A percentile compares a stretch with the other conserved stretches of the same genome.
Evolutionary conservation across 208 protist species (phyloP).

Genomic region (Acanthamoeba triangularis): DNA sequence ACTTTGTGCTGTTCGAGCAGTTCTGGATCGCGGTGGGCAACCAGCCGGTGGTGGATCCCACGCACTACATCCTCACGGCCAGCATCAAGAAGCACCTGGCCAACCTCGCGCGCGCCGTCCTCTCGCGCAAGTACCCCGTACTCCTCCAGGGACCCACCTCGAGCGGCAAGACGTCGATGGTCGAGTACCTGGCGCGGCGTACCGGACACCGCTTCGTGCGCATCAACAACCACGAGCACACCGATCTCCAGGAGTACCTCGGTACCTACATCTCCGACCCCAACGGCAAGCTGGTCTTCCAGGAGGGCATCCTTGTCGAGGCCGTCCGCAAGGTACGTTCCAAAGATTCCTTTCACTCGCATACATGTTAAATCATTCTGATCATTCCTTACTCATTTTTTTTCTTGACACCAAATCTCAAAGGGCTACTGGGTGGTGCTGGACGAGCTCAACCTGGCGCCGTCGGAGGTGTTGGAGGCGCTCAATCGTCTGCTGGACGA

Average conservation of each 20-base stretch:
- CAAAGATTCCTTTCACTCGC: slow-evolving; percentile 1
- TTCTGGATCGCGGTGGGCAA: slow-evolving; percentile 95
- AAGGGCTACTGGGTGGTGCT: slow-evolving; percentile 99
- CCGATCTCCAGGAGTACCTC: slow-evolving; percentile 99
- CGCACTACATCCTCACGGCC: slow-evolving; percentile 98
- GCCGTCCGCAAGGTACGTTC: slow-evolving; percentile 93
- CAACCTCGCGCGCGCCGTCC: slow-evolving; percentile 96
- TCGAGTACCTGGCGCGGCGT: slow-evolving; percentile 98
- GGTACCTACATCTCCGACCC: slow-evolving; percentile 98
- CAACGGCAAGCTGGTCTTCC: slow-evolving; percentile 97
- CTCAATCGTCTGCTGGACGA: slow-evolving; percentile 99
- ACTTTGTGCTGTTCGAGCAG: slow-evolving; percentile 95
- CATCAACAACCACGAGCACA: slow-evolving; percentile 99
- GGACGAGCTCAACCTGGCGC: slow-evolving; percentile 99
- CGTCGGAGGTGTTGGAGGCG: slow-evolving; percentile 99
- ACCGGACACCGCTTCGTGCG: slow-evolving; percentile 99
- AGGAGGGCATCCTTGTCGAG: slow-evolving; percentile 98
- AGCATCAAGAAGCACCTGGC: slow-evolving; percentile 96
- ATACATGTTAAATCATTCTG: neutral
- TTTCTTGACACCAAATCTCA: neutral
- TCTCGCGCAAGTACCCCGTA: slow-evolving; percentile 97
- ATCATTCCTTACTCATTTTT: too few species aligned
- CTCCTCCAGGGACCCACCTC: slow-evolving; percentile 99
- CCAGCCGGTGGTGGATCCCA: slow-evolving; percentile 83
- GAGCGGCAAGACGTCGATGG: slow-evolving; percentile 99